Evolutionary conservation across 1,284 basidiomycete species (phyloP).

Genomic region (Moniliella sp.): DNA sequence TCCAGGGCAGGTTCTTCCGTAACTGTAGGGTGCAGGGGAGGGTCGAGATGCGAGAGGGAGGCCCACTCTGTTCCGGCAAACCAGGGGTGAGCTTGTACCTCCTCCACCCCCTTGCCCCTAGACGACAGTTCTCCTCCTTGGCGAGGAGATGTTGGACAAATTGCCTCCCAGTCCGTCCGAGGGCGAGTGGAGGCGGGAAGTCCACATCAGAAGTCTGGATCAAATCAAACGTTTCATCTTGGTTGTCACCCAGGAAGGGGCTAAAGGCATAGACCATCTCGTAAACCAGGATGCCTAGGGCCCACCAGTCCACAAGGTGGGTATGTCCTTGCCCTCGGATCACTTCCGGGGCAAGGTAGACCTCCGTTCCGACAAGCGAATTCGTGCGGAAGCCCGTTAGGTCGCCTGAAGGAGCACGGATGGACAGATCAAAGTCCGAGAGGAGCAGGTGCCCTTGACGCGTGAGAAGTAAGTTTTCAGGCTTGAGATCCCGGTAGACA

Average conservation of each 20-base stretch:
- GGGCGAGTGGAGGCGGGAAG: conserved; percentile 37
- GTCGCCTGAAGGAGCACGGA: too few relatives aligned
- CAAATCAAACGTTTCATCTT: conserved; percentile 27
- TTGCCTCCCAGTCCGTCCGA: conserved; percentile 37
- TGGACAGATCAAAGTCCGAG: conserved; percentile 94
- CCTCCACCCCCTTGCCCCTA: conserved; percentile 39
- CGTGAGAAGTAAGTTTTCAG: conserved; percentile 81
- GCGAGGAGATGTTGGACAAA: conserved; percentile 37
- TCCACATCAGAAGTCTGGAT: conserved; percentile 37
- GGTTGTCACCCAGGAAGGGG: conserved; percentile 6
- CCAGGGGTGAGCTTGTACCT: conserved; percentile 38
- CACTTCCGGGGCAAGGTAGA: conserved; percentile 9
- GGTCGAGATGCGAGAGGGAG: too few relatives aligned
- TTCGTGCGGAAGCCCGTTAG: conserved; percentile 36
- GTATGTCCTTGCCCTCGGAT: conserved; percentile 38
- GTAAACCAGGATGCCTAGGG: conserved; percentile 38
- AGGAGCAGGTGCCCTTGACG: conserved; percentile 92
- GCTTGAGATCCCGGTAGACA: conserved; percentile 91
- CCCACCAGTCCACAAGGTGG: conserved; percentile 40
- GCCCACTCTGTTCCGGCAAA: conserved; percentile 39
- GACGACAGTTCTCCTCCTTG: conserved; percentile 36
- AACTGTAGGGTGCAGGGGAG: too few relatives aligned
- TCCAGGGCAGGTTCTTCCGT: too few relatives aligned
- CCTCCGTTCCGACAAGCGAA: conserved; percentile 37
- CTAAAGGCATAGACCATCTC: conserved; percentile 35